Evolutionary conservation across 192 early-diverging fungal genomes (phyloP).

Genomic region (Coemansia sp.): DNA sequence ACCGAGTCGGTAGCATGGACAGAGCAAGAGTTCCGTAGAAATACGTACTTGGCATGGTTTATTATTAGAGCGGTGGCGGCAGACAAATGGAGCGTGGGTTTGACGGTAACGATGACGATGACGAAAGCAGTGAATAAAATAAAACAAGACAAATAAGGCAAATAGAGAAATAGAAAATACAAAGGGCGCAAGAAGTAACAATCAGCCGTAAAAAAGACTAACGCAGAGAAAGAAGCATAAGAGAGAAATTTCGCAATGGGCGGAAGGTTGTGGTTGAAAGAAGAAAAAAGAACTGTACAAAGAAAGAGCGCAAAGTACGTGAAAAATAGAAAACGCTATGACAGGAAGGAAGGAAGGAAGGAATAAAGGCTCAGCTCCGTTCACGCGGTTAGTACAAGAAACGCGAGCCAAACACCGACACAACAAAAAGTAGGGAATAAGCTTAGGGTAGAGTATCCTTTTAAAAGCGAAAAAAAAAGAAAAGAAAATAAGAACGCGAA

Average conservation of each 20-base stretch:
- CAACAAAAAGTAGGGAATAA: conserved; percentile 2
- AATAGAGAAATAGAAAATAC: conserved; percentile 3
- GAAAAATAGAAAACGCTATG: background rate
- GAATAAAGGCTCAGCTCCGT: conserved; percentile 12
- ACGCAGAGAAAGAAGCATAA: background rate
- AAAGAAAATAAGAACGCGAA: conserved; percentile 3
- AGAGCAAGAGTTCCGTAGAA: background rate
- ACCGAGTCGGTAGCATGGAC: too few species aligned
- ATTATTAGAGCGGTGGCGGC: background rate
- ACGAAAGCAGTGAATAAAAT: conserved; percentile 12
- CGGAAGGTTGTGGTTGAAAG: background rate
- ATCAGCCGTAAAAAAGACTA: background rate
- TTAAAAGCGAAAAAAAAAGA: background rate
- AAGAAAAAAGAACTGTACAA: background rate
- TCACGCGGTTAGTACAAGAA: background rate
- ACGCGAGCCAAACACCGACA: conserved; percentile 1
- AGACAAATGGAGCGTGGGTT: background rate
- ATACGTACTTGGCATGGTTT: background rate
- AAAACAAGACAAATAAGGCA: conserved; percentile 4
- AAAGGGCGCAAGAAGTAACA: background rate
- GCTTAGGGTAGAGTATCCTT: background rate
- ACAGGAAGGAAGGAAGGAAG: conserved; percentile 5
- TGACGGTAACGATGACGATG: conserved; percentile 1
- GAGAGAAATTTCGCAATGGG: background rate
- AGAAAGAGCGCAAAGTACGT: background rate